Base-by-base conservation (phyloP, 2,329 filamentous ascomycete genomes). In the Paracorniculantispora psalliotae region DNA sequence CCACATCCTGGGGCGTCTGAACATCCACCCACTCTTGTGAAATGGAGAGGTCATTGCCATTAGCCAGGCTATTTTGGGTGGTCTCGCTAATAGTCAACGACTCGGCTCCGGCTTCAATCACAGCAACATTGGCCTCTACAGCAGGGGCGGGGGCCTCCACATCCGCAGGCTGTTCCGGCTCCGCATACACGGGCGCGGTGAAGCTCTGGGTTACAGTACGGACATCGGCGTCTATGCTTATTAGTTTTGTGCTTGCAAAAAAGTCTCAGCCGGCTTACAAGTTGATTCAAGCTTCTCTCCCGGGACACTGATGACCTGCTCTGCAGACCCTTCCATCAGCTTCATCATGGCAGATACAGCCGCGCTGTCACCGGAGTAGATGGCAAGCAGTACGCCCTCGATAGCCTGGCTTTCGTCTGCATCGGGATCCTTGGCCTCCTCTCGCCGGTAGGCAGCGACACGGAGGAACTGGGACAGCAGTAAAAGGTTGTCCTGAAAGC, bases 401-500 rank as follows among this genome's bases (percentile, higher is more conserved):
- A 94, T 86, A 37, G 90, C 91, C 73, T 86, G 85, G 73, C 87
- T 91, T 76, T 93, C 89, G 59, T 92, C 89, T 5, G 81, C 72
- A 43, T 78, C 75, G 50, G 83, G 80, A 65, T 89, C 82, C 57
- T 78, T 82, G 63, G 89, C 89, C 68, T 90, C 87, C 21, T 84
- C 81, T 66, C 89, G 83, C 64, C 90, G 85, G 66, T 89, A 86
- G 60, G 90, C 90, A 61, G 90, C 90, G 39, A 92, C 82, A 64
- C 89, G 85, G 63, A 94, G 77, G 78, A 94, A 96, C 70, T 91
- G 88, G 5, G 90, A 91, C 63, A 94, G 77, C 26, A 85, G 79
- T 50, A 92, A 77, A 43, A 94, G 77, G 69, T 84, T 85, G 65
- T 85, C 80, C 66, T 85, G 80, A 64, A 89, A 79, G 26, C 77